Evolutionary conservation across 192 early-diverging fungal species (phyloP).

Genomic region (Backusella psychrophila): DNA sequence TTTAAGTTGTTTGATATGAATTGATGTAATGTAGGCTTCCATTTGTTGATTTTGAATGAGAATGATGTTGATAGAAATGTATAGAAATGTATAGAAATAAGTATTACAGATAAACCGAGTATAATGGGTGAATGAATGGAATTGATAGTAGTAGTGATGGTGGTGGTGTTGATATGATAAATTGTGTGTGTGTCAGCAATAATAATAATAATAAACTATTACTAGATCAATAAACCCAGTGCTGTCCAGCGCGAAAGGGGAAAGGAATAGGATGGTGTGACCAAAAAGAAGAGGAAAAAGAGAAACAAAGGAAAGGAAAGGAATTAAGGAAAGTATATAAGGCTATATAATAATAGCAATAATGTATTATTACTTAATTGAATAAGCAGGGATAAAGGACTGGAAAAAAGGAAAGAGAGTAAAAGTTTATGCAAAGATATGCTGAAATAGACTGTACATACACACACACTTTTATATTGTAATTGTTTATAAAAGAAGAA

Average conservation of each 20-base stretch:
- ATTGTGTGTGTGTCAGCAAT: background rate
- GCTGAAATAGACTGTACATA: background rate
- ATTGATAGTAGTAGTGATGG: background rate
- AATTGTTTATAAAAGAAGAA: background rate
- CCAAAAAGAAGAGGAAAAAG: background rate
- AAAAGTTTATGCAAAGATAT: background rate
- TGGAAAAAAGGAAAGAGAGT: background rate
- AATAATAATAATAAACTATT: background rate
- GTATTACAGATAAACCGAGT: background rate
- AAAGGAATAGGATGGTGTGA: background rate
- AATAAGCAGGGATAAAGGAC: conserved; percentile 6
- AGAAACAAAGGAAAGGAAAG: background rate
- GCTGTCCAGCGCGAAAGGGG: background rate
- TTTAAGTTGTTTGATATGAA: conserved; percentile 5
- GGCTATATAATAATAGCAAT: background rate
- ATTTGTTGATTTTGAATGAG: background rate
- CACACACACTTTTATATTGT: background rate
- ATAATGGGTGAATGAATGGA: background rate
- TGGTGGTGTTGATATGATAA: no score
- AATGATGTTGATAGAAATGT: no score
- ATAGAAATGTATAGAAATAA: background rate
- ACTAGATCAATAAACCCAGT: background rate
- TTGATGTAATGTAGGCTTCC: background rate
- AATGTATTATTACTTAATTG: conserved; percentile 2
- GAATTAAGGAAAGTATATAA: background rate